Conservation (phyloP, 176 grass and related monocot genomes). For the Oryza australiensis region DNA sequence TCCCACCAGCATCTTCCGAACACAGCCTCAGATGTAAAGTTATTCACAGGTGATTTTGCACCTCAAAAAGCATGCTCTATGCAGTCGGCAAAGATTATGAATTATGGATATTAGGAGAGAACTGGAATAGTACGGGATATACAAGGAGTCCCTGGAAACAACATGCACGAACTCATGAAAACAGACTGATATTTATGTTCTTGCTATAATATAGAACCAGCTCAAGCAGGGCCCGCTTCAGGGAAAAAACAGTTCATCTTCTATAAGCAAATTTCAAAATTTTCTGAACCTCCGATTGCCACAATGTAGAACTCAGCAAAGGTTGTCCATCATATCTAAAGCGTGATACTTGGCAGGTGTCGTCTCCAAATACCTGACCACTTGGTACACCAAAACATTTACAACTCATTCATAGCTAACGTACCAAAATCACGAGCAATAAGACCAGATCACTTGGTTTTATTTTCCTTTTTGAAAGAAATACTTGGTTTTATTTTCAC, state of each 20-base stretch:
- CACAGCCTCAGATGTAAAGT: too few species aligned
- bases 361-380: background rate
- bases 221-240: too few species aligned
- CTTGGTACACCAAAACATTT: slow-evolving; percentile 19
- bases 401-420: slow-evolving; percentile 27
- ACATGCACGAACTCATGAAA: background rate
- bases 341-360: background rate
- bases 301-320: background rate
- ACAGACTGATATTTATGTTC: background rate
- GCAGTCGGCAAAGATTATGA: background rate
- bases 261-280: background rate
- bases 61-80: background rate
- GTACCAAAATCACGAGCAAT: slow-evolving; percentile 32
- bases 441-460: slow-evolving; percentile 27
- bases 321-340: background rate
- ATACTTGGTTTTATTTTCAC: background rate
- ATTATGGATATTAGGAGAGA: background rate
- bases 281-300: background rate
- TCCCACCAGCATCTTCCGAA: too few species aligned
- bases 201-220: too few species aligned
- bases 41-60: background rate
- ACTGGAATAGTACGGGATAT: background rate
- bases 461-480: background rate
- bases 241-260: slow-evolving; percentile 5
- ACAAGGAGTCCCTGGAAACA: background rate